phyloP scores from a whole-genome alignment of 345 rosid genomes.

The Eucalyptus pumila region DNA sequence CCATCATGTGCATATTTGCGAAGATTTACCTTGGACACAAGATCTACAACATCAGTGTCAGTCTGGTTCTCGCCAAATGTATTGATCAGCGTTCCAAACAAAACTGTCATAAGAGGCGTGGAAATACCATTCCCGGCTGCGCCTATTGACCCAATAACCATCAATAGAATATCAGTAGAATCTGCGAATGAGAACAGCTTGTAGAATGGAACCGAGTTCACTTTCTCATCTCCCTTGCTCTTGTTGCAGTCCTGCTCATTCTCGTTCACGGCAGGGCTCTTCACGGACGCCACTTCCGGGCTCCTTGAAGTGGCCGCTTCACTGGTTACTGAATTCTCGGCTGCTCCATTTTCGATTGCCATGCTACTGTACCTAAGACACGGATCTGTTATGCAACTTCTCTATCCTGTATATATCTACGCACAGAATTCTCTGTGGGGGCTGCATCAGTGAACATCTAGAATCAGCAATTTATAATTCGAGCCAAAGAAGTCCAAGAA shows the following conservation, averaged over 20 bases:
- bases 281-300: slow-evolving; percentile 7
- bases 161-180: slow-evolving; percentile 40
- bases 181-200: slow-evolving; percentile 75
- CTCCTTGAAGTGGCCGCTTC: slow-evolving; percentile 28
- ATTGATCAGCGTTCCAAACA: too few species aligned
- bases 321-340: not conserved
- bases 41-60: not conserved
- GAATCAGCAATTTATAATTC: too few species aligned
- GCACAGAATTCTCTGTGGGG: too few species aligned
- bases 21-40: slow-evolving; percentile 37
- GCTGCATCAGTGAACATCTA: too few species aligned
- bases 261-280: not conserved
- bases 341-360: slow-evolving; percentile 8
- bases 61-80: too few species aligned
- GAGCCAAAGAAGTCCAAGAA: too few species aligned
- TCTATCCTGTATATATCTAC: not conserved
- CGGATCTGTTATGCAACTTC: not conserved
- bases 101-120: slow-evolving; percentile 23
- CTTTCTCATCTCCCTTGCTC: slow-evolving; percentile 33
- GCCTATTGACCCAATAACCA: slow-evolving; percentile 60
- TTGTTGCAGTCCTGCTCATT: slow-evolving; percentile 3
- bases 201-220: slow-evolving; percentile 44
- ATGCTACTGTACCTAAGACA: not conserved
- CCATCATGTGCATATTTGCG: not conserved
- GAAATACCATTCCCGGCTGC: slow-evolving; percentile 51